Base-by-base conservation (phyloP, 2,329 filamentous ascomycete genomes). In the Aureobasidium sp. region DNA sequence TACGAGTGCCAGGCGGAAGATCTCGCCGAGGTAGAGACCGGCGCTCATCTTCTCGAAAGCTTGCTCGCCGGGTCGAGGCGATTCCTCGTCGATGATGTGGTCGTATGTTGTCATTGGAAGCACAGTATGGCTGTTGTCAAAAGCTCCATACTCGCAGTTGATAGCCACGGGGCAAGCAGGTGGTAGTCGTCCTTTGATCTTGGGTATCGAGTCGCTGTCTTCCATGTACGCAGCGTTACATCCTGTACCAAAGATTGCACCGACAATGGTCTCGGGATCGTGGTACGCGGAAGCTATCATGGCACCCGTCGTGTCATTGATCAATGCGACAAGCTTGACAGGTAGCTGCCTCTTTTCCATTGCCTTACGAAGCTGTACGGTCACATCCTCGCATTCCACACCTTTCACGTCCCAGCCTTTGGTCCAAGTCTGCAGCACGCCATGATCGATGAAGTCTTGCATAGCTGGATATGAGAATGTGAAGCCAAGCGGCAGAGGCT, bases 31-130 rank as follows among this genome's bases (percentile, higher is more conserved):
- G 74, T 97, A 97, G 53, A 97, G 82, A 66, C 93, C 93, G 2
- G 93, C 91, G 72, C 96, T 92, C 90, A 97, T 97, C 80, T 97
- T 97, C 79, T 97, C 93, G 68, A 97, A 97, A 1, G 90, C 87
- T 78, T 97, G 93, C 77, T 97, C 91, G 56, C 91, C 92, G 3
- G 93, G 93, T 29, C 92, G 88, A 39, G 93, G 93, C 23, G 92
- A 97, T 70, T 94, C 88, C 68, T 90, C 87, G 79, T 97, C 93
- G 70, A 97, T 90, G 68, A 87, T 85, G 64, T 89, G 80, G 74
- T 97, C 93, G 76, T 94, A 97, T 64, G 84, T 84, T 44, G 91
- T 97, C 62, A 88, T 85, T 20, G 93, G 93, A 26, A 97, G 86
- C 59, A 97, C 88, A 70, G 87, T 82, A 78, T 94, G 89, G 76